Evolutionary conservation across 163 green algal species (phyloP), one percentile per base, ranked within the genome.

Genomic region (Chloroidium sp.): DNA sequence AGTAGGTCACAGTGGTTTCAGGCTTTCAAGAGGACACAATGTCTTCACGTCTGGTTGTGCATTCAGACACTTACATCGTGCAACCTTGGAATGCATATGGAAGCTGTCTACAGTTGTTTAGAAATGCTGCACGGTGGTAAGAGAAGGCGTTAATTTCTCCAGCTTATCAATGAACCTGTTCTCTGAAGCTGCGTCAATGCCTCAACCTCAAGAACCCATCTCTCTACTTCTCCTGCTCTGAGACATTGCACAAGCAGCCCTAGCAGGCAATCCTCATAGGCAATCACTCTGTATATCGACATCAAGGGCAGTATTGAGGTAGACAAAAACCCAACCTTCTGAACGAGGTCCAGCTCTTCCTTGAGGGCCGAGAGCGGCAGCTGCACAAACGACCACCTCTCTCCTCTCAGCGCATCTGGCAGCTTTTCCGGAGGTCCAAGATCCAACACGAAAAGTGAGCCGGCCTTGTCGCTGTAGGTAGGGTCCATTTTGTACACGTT

Each of bases 301-400:
- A 14, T 80, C 2, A 79, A 69, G 36, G 12, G n/a, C 62, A 69
- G 62, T 76, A 77, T 77, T 4, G 4, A 10, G 4, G 4, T 60
- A 14, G 4, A 77, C 14, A 4, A 77, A 4, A 60, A 60, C 6
- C 67, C 4, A 14, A 86, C 82, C 78, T 74, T 59, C 69, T 83
- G 2, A 0, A 84, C 80, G 62, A 61, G 60, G 0, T 72, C 78
- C 61, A 95, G 82, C 91, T 98, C 95, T 74, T 92, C 84, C 68
- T 85, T 83, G 59, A 98, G 85, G 36, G 83, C 89, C n/a, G 84
- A 84, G 62, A 97, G 87, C 0, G 94, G 93, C 82, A 99, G 89
- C 89, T 98, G 93, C 80, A 99, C 96, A 88, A 99, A 99, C 1
- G 91, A 89, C 96, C 96, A 99, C 81, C 93, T 87, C 91, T 99